Base-by-base conservation (phyloP, 805 yeast species). In the Starmerella scarabaei region DNA sequence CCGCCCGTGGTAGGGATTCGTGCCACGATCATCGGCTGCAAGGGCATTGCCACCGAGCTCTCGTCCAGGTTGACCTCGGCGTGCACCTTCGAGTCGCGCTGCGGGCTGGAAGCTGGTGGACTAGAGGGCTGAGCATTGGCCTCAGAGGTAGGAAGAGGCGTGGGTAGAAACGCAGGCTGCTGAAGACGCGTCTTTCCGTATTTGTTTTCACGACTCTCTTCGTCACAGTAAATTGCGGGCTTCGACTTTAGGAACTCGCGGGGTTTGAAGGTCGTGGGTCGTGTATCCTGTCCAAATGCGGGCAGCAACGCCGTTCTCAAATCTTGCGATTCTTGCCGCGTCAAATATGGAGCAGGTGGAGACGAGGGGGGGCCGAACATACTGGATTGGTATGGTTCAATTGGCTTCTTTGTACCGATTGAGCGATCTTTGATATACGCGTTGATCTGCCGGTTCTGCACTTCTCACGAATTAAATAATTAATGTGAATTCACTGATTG, bases 331-430 rank as follows among this genome's bases (percentile, higher is more conserved):
- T 19, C 29, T 5, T 27, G 5, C 21, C 33, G 19, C 18, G 29
- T 33, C 28, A 39, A 17, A n/a, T 36, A 29, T 5, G 45, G 36
- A 5, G 35, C 35, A 12, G 47, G 48, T 21, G 53, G 53, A 3
- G 53, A 49, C 26, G 53, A 49, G 9, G 53, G 51, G 3, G 53
- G 51, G 24, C 48, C 47, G 15, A 30, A 34, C 49, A 45, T 45
- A 4, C 6, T 14, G 5, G 26, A 23, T n/a, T n/a, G n/a, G n/a
- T n/a, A n/a, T n/a, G n/a, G n/a, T n/a, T n/a, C n/a, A n/a, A n/a
- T n/a, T n/a, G n/a, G n/a, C n/a, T n/a, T n/a, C n/a, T n/a, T n/a
- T n/a, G n/a, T n/a, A n/a, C n/a, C n/a, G n/a, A n/a, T n/a, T n/a
- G n/a, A n/a, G n/a, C n/a, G n/a, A n/a, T n/a, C n/a, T n/a, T n/a